phyloP scores from a whole-genome alignment of 73 alveolate genomes.

The Effrenium voratum region DNA sequence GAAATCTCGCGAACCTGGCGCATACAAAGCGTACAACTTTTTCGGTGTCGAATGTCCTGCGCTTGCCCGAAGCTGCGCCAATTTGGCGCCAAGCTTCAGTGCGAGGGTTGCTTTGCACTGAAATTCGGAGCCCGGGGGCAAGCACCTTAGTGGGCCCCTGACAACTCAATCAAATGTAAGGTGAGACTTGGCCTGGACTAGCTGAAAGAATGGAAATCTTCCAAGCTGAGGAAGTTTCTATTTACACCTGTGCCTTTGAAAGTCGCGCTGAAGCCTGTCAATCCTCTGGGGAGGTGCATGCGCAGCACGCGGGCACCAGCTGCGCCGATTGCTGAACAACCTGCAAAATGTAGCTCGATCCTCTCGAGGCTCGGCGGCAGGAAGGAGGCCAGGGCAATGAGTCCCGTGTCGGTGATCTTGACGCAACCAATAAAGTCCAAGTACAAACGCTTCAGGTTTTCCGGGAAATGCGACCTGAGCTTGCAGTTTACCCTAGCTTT shows the following conservation, averaged over 20 bases:
- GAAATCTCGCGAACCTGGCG: too few species aligned
- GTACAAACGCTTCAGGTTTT: slow-evolving; percentile 29
- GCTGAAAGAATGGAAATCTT: slow-evolving; percentile 21
- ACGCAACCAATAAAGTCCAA: slow-evolving; percentile 75
- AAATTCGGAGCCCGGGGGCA: too few species aligned
- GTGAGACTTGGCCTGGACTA: too few species aligned
- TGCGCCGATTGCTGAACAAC: slow-evolving; percentile 19
- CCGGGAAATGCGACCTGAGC: slow-evolving; percentile 34
- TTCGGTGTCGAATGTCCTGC: too few species aligned
- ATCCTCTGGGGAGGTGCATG: slow-evolving; percentile 3
- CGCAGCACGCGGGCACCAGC: slow-evolving; percentile 46
- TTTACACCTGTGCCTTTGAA: slow-evolving; percentile 71
- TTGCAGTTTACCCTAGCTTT: neutral
- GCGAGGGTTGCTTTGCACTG: too few species aligned
- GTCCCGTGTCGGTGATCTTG: slow-evolving; percentile 62
- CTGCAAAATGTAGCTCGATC: slow-evolving; percentile 64
- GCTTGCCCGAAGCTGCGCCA: too few species aligned
- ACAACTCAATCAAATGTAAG: too few species aligned
- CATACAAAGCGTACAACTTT: too few species aligned
- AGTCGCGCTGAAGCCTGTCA: slow-evolving; percentile 32
- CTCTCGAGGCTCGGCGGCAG: slow-evolving; percentile 52
- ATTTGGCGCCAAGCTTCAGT: too few species aligned
- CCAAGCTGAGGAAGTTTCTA: slow-evolving; percentile 31
- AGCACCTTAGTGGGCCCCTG: too few species aligned
- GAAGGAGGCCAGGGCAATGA: slow-evolving; percentile 28